Evolutionary conservation across 805 yeast genomes (phyloP).

Genomic region (Saccharomycopsis sp.): DNA sequence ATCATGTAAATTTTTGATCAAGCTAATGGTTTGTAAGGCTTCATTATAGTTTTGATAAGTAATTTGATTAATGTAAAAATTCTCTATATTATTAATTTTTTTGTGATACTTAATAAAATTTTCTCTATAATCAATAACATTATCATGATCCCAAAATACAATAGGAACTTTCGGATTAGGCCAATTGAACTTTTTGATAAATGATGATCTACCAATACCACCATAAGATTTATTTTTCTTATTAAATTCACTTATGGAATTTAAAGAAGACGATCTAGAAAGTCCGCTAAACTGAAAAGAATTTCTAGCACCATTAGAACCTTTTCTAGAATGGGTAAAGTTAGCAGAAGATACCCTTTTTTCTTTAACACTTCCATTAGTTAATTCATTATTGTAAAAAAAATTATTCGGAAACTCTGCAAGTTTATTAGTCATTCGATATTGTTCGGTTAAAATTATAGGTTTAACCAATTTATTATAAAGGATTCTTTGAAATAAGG

Average conservation of each 20-base stretch:
- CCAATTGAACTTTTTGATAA: slow-evolving; percentile 26
- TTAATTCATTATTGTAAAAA: slow-evolving; percentile 51
- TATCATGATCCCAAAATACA: slow-evolving; percentile 42
- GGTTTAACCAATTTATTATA: slow-evolving; percentile 46
- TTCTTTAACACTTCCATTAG: slow-evolving; percentile 34
- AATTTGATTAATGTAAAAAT: slow-evolving; percentile 16
- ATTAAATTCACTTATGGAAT: background rate
- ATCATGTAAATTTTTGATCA: slow-evolving; percentile 36
- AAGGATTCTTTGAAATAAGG: slow-evolving; percentile 43
- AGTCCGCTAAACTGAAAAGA: background rate
- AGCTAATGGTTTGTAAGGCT: slow-evolving; percentile 2
- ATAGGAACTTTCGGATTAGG: slow-evolving; percentile 42
- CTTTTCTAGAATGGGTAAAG: background rate
- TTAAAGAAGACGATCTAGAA: background rate
- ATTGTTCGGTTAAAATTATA: slow-evolving; percentile 48
- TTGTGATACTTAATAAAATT: slow-evolving; percentile 40
- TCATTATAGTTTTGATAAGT: slow-evolving; percentile 16
- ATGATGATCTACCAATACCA: no score
- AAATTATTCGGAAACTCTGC: slow-evolving; percentile 50
- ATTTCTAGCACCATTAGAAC: background rate
- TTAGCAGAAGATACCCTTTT: background rate
- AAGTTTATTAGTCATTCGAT: slow-evolving; percentile 40
- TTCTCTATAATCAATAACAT: slow-evolving; percentile 33
- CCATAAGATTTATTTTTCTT: no score
- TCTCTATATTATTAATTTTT: slow-evolving; percentile 17